Evolutionary conservation across 495 filamentous ascomycete species (phyloP).

Genomic region (Paragyromitra xinjiangensis): DNA sequence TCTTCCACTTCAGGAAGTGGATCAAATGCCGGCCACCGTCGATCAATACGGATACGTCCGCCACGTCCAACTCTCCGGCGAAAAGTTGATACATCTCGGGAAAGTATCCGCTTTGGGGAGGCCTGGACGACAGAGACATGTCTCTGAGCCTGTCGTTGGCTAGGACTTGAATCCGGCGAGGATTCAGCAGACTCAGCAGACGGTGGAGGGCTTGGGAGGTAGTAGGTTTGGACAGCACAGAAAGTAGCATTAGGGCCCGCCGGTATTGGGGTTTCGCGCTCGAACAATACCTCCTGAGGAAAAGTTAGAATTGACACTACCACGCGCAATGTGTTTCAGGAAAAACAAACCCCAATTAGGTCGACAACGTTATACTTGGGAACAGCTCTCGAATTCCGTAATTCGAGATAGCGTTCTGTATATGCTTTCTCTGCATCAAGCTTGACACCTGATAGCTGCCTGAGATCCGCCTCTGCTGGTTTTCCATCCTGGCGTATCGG

Average conservation of each 20-base stretch:
- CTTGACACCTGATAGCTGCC: conserved; percentile 74
- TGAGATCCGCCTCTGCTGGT: conserved; percentile 76
- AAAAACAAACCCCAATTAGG: conserved; percentile 82
- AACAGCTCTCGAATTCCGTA: conserved; percentile 48
- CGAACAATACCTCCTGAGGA: conserved; percentile 44
- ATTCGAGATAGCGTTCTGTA: conserved; percentile 61
- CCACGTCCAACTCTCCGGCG: conserved; percentile 77
- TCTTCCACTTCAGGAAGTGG: conserved; percentile 66
- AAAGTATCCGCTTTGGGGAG: conserved; percentile 55
- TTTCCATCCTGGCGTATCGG: conserved; percentile 75
- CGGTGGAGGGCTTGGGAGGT: conserved; percentile 85
- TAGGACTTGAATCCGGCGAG: conserved; percentile 58
- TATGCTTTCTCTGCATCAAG: conserved; percentile 85
- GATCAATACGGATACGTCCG: conserved; percentile 83
- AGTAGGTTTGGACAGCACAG: conserved; percentile 81
- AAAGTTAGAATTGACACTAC: conserved; percentile 20
- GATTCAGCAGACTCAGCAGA: conserved; percentile 66
- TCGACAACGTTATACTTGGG: conserved; percentile 66
- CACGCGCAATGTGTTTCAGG: conserved; percentile 64
- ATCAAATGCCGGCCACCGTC: conserved; percentile 66
- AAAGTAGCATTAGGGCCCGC: conserved; percentile 68
- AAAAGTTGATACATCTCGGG: conserved; percentile 66
- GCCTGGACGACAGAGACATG: conserved; percentile 52
- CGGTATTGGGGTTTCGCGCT: conserved; percentile 39
- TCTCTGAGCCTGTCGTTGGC: conserved; percentile 52